A percentile compares a stretch with the other conserved stretches of the same genome.
These are phyloP conservation scores for Apophysomyces ossiformis DNA, from an alignment of 371 early-diverging fungal genomes.

Conservation along the genomic window DNA sequence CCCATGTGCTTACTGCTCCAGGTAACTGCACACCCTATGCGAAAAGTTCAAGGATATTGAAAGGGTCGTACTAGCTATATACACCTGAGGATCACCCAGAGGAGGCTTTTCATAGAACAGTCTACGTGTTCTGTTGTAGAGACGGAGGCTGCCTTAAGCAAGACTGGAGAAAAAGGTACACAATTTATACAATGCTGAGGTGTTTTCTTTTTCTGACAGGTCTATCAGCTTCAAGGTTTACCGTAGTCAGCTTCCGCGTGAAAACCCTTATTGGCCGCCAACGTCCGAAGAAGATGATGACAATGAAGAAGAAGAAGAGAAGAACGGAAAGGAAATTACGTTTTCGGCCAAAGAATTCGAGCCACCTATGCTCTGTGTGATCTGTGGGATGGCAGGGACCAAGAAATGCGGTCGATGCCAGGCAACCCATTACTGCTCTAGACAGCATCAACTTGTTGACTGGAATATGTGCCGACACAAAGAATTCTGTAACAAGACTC, in stretches of 20 bases:
- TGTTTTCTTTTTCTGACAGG: not conserved
- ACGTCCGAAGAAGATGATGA: conserved; percentile 45
- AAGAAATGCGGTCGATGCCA: conserved; percentile 85
- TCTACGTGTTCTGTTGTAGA: conserved; percentile 92
- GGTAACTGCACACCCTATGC: conserved; percentile 44
- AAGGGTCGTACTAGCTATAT: conserved; percentile 67
- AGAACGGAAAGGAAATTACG: conserved; percentile 19
- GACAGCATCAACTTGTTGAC: conserved; percentile 84
- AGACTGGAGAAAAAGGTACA: conserved; percentile 48
- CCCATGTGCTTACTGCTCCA: conserved; percentile 87
- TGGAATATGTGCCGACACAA: conserved; percentile 85
- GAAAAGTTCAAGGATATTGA: too few relatives aligned
- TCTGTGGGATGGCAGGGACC: conserved; percentile 82
- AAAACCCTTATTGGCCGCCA: conserved; percentile 74
- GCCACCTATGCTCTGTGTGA: conserved; percentile 40
- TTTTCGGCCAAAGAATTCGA: conserved; percentile 42
- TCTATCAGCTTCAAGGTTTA: conserved; percentile 78
- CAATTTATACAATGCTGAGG: conserved; percentile 24
- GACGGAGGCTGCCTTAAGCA: conserved; percentile 79
- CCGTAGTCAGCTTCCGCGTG: conserved; percentile 84
- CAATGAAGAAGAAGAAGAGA: conserved; percentile 37
- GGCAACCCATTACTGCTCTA: conserved; percentile 75
- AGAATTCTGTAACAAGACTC: conserved; percentile 55
- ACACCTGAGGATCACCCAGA: conserved; percentile 90
- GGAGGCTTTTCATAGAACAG: conserved; percentile 88